Evolutionary conservation across 495 filamentous ascomycete genomes (phyloP).

Genomic region (Penicillium goetzii): DNA sequence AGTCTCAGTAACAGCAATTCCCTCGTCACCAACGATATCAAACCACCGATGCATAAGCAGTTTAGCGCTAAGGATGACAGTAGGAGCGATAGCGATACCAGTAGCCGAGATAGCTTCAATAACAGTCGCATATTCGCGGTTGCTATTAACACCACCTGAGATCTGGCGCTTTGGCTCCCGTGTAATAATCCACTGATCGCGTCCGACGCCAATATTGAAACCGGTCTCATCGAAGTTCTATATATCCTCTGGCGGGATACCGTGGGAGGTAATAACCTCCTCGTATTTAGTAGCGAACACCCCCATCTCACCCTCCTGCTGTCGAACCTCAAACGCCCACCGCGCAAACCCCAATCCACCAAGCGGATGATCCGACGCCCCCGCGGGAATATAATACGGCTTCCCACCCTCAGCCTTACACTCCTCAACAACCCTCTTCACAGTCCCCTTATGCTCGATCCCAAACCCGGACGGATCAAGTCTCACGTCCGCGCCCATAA

Average conservation of each 20-base stretch:
- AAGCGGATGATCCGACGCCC: slow-evolving; percentile 66
- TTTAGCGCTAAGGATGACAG: background rate
- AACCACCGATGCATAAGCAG: background rate
- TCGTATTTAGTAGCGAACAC: slow-evolving; percentile 51
- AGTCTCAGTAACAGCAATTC: background rate
- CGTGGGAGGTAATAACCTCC: slow-evolving; percentile 59
- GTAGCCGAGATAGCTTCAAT: background rate
- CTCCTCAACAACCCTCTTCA: slow-evolving; percentile 50
- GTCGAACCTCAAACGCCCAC: slow-evolving; percentile 63
- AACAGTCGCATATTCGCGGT: background rate
- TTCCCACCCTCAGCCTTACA: slow-evolving; percentile 48
- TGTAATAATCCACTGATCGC: background rate
- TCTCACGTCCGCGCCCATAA: slow-evolving; percentile 63
- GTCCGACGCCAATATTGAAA: background rate
- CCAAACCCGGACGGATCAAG: slow-evolving; percentile 57
- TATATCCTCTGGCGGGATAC: too few species aligned
- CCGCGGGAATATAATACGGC: slow-evolving; percentile 68
- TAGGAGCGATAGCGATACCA: background rate
- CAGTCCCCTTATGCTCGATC: slow-evolving; percentile 62
- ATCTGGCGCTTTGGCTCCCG: background rate
- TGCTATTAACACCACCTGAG: background rate
- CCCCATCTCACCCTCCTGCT: slow-evolving; percentile 60
- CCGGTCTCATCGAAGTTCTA: too few species aligned
- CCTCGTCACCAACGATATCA: background rate
- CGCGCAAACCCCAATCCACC: slow-evolving; percentile 67